Evolutionary conservation across 2,329 filamentous ascomycete genomes (phyloP), one percentile per base, ranked within the genome.

Genomic region (Huntiella abstrusa): DNA sequence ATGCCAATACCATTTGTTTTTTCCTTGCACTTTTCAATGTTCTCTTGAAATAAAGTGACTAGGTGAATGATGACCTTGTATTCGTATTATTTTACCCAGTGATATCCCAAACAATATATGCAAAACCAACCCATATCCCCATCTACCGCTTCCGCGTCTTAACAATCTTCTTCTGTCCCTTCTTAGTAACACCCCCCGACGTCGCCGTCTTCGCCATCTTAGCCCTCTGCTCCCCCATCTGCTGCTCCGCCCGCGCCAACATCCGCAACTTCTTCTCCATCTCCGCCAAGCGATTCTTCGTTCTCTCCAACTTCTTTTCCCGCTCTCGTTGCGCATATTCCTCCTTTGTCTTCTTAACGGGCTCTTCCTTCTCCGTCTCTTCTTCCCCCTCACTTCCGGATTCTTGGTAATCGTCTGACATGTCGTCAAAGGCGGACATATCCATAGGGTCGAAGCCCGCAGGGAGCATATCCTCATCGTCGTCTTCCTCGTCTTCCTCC

Each of bases 151-250:
- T 80, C 52, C 75, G 66, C 58, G 73, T 66, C 52, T 71, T 68
- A 47, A 77, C 66, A 64, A 75, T 77, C 52, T 77, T 69, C 62
- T 74, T 77, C 59, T 70, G 70, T 17, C 75, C 75, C 35, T 64
- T 64, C 57, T 73, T 75, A 22, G 70, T 77, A n/a, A 65, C 55
- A 11, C 73, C 72, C 34, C 71, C 72, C 4, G 70, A 67, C 2
- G 74, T 78, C 6, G 70, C 64, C 52, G 73, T 76, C 64, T 80
- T 80, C 33, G 72, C 73, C 74, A 78, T 79, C 57, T 69, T 72
- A 13, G 73, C 70, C 49, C 69, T 64, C 58, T 78, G 73, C 46
- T 74, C 50, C 51, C 75, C 73, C 19, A 80, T 62, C 53, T 69
- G 62, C 35, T 64, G 60, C 59, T 80, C 75, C 17, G 73, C 70